A percentile compares a stretch with the other conserved stretches of the same genome.
These are phyloP conservation scores for Camelina laxa DNA, from an alignment of 345 rosid genomes.

Conservation along the genomic window DNA sequence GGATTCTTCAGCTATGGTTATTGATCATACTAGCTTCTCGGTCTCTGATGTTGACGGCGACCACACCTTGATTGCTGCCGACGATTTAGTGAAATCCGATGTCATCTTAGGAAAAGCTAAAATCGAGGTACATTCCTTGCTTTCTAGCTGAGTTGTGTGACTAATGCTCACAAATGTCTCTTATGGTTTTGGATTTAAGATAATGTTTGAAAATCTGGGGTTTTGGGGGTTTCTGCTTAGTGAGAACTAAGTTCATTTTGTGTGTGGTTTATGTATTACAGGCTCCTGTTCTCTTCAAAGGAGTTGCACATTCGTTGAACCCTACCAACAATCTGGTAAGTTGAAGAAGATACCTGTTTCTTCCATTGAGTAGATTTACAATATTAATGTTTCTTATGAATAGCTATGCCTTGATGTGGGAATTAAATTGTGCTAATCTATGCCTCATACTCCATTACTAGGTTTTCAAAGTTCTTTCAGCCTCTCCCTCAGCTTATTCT, in stretches of 20 bases:
- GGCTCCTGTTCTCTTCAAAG: conserved; percentile 73
- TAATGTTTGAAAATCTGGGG: background rate
- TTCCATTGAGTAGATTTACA: conserved; percentile 19
- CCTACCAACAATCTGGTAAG: conserved; percentile 62
- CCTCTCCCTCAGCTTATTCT: conserved; percentile 75
- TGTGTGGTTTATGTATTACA: conserved; percentile 39
- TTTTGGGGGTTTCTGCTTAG: background rate
- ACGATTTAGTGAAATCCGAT: conserved; percentile 58
- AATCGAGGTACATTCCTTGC: conserved; percentile 50
- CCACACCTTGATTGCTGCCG: conserved; percentile 66
- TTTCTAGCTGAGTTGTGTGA: background rate
- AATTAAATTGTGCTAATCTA: conserved; percentile 6
- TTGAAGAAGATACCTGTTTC: background rate
- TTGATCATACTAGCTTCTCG: conserved; percentile 64
- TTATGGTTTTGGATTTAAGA: conserved; percentile 5
- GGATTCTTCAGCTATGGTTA: conserved; percentile 68
- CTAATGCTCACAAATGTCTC: background rate
- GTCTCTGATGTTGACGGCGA: conserved; percentile 58
- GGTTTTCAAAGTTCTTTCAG: conserved; percentile 72
- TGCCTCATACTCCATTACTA: conserved; percentile 33
- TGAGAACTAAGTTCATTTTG: background rate
- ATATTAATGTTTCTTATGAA: background rate
- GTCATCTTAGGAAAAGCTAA: conserved; percentile 59
- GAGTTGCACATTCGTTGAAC: conserved; percentile 72
- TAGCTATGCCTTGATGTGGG: conserved; percentile 18